Evolutionary conservation across 1,284 basidiomycete genomes (phyloP).

Genomic region (Inonotus obliquus): DNA sequence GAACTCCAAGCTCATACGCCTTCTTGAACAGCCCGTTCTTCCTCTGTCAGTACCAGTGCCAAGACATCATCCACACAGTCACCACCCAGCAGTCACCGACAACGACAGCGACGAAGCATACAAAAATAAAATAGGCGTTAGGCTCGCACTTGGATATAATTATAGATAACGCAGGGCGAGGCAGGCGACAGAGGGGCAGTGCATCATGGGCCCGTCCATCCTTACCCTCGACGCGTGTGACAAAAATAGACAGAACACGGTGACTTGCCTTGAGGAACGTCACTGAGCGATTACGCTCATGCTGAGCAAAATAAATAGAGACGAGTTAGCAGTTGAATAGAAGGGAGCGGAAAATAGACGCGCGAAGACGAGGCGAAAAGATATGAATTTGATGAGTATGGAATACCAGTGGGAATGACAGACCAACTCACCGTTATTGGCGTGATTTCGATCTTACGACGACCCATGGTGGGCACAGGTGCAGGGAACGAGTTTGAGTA

Average conservation of each 20-base stretch:
- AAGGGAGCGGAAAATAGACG: background rate
- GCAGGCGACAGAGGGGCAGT: background rate
- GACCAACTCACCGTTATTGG: constrained; percentile 17
- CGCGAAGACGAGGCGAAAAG: constrained; percentile 1
- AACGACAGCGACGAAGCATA: background rate
- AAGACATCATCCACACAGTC: background rate
- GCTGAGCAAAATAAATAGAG: constrained; percentile 20
- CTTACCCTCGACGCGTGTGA: background rate
- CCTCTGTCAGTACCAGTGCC: constrained; percentile 23
- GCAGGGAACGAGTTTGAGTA: background rate
- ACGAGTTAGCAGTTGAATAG: background rate
- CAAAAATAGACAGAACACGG: background rate
- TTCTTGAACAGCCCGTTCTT: constrained; percentile 48
- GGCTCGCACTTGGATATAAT: constrained; percentile 3
- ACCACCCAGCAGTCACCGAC: background rate
- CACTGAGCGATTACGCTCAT: constrained; percentile 44
- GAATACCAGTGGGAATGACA: background rate
- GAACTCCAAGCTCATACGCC: constrained; percentile 43
- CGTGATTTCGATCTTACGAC: constrained; percentile 21
- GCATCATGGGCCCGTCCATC: background rate
- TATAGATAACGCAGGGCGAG: background rate
- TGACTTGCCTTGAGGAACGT: constrained; percentile 39
- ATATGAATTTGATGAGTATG: constrained; percentile 1
- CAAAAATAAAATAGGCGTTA: constrained; percentile 8
- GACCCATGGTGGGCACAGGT: constrained; percentile 14